Percentiles rank a stretch among this genome's conserved stretches.
phyloP scores from a whole-genome alignment of 208 protist species.

The Trichomonas gallinae region DNA sequence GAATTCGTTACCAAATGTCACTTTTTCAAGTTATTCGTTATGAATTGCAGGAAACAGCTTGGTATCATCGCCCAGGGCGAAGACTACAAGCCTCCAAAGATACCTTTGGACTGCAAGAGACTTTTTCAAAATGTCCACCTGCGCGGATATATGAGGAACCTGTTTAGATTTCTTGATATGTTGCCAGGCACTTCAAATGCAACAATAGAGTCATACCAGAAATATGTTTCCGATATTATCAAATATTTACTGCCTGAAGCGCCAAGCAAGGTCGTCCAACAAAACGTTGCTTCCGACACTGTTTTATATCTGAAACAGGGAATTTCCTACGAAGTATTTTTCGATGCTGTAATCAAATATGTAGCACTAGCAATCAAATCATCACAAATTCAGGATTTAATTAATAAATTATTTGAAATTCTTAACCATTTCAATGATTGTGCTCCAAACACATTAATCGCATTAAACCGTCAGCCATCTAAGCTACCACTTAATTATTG shows the following conservation, averaged over 20 bases:
- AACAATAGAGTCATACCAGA: neutral
- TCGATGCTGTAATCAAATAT: neutral
- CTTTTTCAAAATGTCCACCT: neutral
- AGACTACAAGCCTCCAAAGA: neutral
- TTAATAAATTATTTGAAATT: neutral
- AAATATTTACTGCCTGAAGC: neutral
- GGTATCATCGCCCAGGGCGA: neutral
- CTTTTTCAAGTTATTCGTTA: neutral
- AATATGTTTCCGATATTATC: neutral
- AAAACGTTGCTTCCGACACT: slow-evolving; percentile 8
- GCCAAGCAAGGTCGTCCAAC: neutral
- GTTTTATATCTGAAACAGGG: neutral
- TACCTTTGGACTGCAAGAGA: neutral
- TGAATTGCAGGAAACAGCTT: slow-evolving; percentile 15
- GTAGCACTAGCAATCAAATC: neutral
- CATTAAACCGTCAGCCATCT: neutral
- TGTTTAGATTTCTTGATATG: neutral
- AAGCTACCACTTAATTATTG: neutral
- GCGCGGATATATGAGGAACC: neutral
- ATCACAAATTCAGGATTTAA: neutral
- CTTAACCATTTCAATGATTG: neutral
- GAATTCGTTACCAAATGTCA: neutral
- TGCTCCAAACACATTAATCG: neutral
- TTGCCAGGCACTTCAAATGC: neutral
- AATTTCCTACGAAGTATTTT: neutral